Evolutionary conservation across 805 yeast genomes (phyloP), one percentile per base, ranked within the genome.

Genomic region (Lachancea cidri): DNA sequence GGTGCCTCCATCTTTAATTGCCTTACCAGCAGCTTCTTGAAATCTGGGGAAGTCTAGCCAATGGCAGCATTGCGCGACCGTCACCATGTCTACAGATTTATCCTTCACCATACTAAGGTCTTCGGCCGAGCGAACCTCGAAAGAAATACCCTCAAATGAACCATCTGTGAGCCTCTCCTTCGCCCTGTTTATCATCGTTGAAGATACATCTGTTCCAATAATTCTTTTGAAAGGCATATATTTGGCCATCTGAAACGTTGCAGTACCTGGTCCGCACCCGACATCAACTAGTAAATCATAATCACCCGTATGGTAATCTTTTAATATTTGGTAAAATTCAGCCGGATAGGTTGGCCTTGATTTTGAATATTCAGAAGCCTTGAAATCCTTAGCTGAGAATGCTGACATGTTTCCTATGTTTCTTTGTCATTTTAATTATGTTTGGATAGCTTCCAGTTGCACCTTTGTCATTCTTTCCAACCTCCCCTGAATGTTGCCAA

Each of bases 1-100:
- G 0, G 88, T 81, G 1, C 93, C 95, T 16, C 70, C 68, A 1
- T 76, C 71, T 38, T 72, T 73, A 44, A 86, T 66, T 11, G 77
- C 64, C 4, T 76, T 53, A 16, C 66, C 61, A 2, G 75, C 68
- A 44, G 75, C 77, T 4, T 59, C 52, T 55, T 77, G 79, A 56
- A 80, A 81, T 20, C 50, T 48, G 0, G 66, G 64, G 44, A 76
- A 81, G 42, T 81, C 71, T 43, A 86, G 74, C 95, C 96, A 88
- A 62, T 88, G 96, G n/a, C 74, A 77, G 44, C 88, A 83, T 57
- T 88, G 88, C 0, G 89, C 95, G n/a, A 81, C 84, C 2, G 87
- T 74, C 11, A 86, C 67, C 51, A 86, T 45, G 55, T 83, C 94
- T 5, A 79, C 74, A 0, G 76, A 36, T 16, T 53, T 50, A 39